Base-by-base conservation (phyloP, 352 stramenopile genomes). In the Blastocystis sp. region DNA sequence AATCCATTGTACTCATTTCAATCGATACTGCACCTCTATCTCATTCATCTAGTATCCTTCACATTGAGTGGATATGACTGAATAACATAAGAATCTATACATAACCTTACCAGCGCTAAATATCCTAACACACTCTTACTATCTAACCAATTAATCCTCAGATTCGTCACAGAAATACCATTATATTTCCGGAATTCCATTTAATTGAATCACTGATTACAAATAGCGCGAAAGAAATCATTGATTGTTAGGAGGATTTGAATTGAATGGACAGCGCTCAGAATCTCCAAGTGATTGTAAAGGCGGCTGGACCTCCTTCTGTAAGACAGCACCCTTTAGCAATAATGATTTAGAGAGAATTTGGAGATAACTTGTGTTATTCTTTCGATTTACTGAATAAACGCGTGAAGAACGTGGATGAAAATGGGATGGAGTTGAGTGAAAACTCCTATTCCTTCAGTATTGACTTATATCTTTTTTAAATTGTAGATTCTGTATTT, bases 401-500 rank as follows among this genome's bases (percentile, higher is more conserved):
- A 32, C 27, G 19, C 54, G 54, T 61, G 19, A 32, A 61, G 5
- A 61, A 32, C 12, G 54, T 61, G 19, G 54, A 61, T 61, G 54
- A n/a, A n/a, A 61, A 61, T 61, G 54, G 54, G 3, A 32, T 32
- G 19, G 54, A 32, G 54, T 32, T 61, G 5, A 61, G 27, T n/a
- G 54, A 61, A 16, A 61, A 61, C 54, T 61, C 54, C 54, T 61
- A 16, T 61, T 32, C 19, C 3, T 61, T 61, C 54, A 14, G 54
- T 61, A 61, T n/a, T 3, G 3, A 12, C 5, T 61, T n/a, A 5
- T 61, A 12, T 32, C 19, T n/a, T 32, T n/a, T n/a, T n/a, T 83
- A 5, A 83, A 1, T 24, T 16, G n/a, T 43, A 83, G 71, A 46
- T 83, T 21, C 27, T 4, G 71, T 83, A 32, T 42, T 83, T 66